These are phyloP conservation scores for Gastrolobium bilobum DNA, from an alignment of 306 rosid species.

Conservation along the genomic window DNA sequence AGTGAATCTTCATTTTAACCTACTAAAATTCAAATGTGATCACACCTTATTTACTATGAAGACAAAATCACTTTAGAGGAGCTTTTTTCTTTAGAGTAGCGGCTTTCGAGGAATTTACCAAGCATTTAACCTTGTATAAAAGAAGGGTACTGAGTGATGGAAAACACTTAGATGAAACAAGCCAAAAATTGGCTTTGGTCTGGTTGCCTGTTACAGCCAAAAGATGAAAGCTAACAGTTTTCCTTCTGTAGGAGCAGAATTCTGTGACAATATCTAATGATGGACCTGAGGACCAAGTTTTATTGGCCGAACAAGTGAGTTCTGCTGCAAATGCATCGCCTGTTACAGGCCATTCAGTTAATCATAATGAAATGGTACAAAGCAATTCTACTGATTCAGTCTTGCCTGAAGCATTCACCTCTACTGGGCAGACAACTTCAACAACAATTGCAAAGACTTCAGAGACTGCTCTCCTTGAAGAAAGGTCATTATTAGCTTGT, in stretches of 20 bases:
- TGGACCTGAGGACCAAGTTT: constrained; percentile 61
- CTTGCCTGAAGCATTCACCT: constrained; percentile 64
- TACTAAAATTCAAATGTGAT: neutral
- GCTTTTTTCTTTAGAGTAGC: neutral
- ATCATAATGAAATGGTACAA: constrained; percentile 55
- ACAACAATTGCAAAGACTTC: constrained; percentile 56
- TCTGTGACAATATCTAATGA: constrained; percentile 53
- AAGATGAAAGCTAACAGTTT: constrained; percentile 29
- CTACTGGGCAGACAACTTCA: constrained; percentile 58
- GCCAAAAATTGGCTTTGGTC: neutral
- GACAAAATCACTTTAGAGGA: neutral
- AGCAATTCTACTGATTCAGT: constrained; percentile 59
- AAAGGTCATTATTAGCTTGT: constrained; percentile 84
- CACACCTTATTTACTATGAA: neutral
- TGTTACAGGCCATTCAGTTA: constrained; percentile 59
- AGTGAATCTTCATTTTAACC: neutral
- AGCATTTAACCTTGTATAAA: neutral
- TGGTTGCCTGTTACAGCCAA: constrained; percentile 20
- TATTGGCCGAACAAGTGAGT: constrained; percentile 61
- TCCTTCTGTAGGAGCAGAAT: constrained; percentile 63
- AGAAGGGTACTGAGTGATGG: neutral
- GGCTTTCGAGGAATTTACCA: constrained; percentile 6
- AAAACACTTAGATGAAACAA: neutral
- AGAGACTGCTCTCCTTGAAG: constrained; percentile 79
- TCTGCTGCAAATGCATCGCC: constrained; percentile 62